Evolutionary conservation across 1,139 yeast genomes (phyloP).

Genomic region (Yamadazyma membranifaciens): DNA sequence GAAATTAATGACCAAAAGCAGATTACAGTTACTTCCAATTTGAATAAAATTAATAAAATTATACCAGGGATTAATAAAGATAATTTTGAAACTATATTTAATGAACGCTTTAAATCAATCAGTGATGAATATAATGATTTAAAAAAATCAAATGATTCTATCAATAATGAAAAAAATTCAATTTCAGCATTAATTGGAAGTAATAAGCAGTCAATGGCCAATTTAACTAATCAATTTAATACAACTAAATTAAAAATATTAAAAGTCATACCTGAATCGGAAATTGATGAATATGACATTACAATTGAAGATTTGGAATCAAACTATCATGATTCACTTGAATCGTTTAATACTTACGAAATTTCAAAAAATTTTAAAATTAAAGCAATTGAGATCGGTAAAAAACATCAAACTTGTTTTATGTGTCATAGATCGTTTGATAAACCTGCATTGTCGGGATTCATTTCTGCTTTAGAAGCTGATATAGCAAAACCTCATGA

Average conservation of each 20-base stretch:
- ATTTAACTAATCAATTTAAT: slow-evolving; percentile 15
- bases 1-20: slow-evolving; percentile 10
- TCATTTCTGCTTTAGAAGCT: slow-evolving; percentile 31
- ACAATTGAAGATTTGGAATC: slow-evolving; percentile 57
- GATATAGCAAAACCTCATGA: slow-evolving; percentile 37
- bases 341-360: slow-evolving; percentile 61
- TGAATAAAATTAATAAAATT: slow-evolving; percentile 8
- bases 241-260: slow-evolving; percentile 21
- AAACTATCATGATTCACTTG: slow-evolving; percentile 57
- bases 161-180: slow-evolving; percentile 14
- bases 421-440: slow-evolving; percentile 65
- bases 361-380: slow-evolving; percentile 65
- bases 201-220: slow-evolving; percentile 11
- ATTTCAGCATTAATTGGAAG: slow-evolving; percentile 15
- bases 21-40: slow-evolving; percentile 12
- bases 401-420: slow-evolving; percentile 54
- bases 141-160: slow-evolving; percentile 12
- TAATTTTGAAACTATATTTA: slow-evolving; percentile 18
- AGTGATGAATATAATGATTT: slow-evolving; percentile 9
- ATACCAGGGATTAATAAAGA: slow-evolving; percentile 19
- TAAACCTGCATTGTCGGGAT: slow-evolving; percentile 30
- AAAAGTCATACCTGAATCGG: slow-evolving; percentile 38
- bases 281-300: slow-evolving; percentile 49
- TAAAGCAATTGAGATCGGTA: slow-evolving; percentile 62
- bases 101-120: neutral